These are phyloP conservation scores for Albizia julibrissin DNA, from an alignment of 306 rosid genomes.

Conservation along the genomic window DNA sequence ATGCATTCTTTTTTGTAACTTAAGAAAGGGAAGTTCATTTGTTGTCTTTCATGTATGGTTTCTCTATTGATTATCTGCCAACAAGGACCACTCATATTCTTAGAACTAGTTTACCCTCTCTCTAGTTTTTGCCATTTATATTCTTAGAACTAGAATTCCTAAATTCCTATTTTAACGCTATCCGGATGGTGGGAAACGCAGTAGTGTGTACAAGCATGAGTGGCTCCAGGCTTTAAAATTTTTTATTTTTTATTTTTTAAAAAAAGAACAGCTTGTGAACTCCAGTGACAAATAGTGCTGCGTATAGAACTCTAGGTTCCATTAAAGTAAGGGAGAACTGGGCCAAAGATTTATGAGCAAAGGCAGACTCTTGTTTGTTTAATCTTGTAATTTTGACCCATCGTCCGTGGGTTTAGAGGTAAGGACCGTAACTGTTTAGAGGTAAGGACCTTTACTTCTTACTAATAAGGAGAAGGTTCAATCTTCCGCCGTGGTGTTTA, in stretches of 20 bases:
- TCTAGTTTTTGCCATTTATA: not conserved
- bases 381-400: no score
- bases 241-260: no score
- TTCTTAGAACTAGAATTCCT: not conserved
- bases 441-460: no score
- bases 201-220: no score
- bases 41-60: constrained; percentile 42
- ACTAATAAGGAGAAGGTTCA: no score
- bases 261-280: no score
- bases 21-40: constrained; percentile 34
- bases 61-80: constrained; percentile 39
- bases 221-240: no score
- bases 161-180: not conserved
- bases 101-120: not conserved
- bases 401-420: no score
- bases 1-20: constrained; percentile 74
- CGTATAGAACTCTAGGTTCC: not conserved
- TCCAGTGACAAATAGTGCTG: not conserved
- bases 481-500: no score
- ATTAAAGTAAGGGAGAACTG: not conserved
- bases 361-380: no score
- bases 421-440: no score
- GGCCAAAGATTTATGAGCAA: no score
- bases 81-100: constrained; percentile 32
- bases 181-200: not conserved